Evolutionary conservation across 1,284 basidiomycete genomes (phyloP).

Genomic region (Austroboletus niveus): DNA sequence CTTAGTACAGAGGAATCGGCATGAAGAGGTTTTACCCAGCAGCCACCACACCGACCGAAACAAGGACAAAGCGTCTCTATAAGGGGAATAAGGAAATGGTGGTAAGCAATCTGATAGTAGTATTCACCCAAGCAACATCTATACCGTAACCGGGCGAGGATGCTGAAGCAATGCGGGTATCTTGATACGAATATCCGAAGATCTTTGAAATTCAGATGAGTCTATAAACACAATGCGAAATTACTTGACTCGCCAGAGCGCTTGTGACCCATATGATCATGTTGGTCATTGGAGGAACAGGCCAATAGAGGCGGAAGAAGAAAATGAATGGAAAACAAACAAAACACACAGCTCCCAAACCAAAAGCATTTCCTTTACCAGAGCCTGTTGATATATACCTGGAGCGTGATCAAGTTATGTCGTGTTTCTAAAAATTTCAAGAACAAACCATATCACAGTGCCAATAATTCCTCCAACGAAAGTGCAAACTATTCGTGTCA

Average conservation of each 20-base stretch:
- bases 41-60: slow-evolving; percentile 57
- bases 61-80: slow-evolving; percentile 63
- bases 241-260: slow-evolving; percentile 48
- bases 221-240: background rate
- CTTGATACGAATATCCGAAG: slow-evolving; percentile 72
- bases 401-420: background rate
- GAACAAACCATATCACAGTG: slow-evolving; percentile 62
- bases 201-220: slow-evolving; percentile 40
- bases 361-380: slow-evolving; percentile 70
- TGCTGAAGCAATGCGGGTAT: slow-evolving; percentile 44
- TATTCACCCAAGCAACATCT: slow-evolving; percentile 61
- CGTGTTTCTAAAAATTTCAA: background rate
- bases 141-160: slow-evolving; percentile 58
- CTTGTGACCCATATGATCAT: slow-evolving; percentile 75
- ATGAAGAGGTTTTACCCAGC: slow-evolving; percentile 51
- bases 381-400: slow-evolving; percentile 75
- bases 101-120: background rate
- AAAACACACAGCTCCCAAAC: slow-evolving; percentile 66
- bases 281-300: slow-evolving; percentile 68
- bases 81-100: background rate
- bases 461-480: slow-evolving; percentile 72
- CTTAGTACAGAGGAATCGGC: slow-evolving; percentile 4
- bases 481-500: slow-evolving; percentile 63
- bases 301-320: slow-evolving; percentile 70
- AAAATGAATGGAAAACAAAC: slow-evolving; percentile 74